A percentile compares a stretch with the other conserved stretches of the same genome.
Conservation (phyloP, 2,329 filamentous ascomycete genomes). For the Trichophyton verrucosum region DNA sequence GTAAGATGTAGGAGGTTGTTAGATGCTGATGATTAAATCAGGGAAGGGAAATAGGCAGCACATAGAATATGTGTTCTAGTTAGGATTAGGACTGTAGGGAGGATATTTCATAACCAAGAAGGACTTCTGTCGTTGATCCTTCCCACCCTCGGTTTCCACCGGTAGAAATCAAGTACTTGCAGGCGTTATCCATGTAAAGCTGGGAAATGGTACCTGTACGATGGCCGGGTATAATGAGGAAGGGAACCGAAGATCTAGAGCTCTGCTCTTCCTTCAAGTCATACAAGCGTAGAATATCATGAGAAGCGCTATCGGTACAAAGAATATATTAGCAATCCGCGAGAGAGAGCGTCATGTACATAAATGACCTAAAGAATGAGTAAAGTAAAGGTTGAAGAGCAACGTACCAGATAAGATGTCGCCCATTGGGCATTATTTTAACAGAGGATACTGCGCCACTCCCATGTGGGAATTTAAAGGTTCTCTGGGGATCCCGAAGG, state of each 20-base stretch:
- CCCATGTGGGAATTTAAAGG: conserved; percentile 76
- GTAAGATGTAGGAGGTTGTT: neutral
- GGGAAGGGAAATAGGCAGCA: neutral
- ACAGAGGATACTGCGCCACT: conserved; percentile 84
- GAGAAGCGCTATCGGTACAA: conserved; percentile 54
- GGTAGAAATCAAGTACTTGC: conserved; percentile 80
- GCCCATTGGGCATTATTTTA: conserved; percentile 79
- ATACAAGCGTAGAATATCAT: conserved; percentile 88
- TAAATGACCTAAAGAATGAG: no score
- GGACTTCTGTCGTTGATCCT: conserved; percentile 72
- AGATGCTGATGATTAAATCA: neutral
- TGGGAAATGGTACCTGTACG: conserved; percentile 77
- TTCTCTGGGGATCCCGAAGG: conserved; percentile 60
- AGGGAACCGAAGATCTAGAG: conserved; percentile 69
- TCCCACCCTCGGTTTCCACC: conserved; percentile 94
- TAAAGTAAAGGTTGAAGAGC: neutral
- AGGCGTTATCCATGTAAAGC: conserved; percentile 76
- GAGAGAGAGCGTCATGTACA: no score
- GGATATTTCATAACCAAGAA: conserved; percentile 87
- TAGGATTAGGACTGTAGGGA: conserved; percentile 21
- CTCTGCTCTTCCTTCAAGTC: conserved; percentile 59
- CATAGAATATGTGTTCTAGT: neutral
- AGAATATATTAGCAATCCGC: neutral
- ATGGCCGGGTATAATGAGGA: conserved; percentile 89
- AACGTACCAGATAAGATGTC: conserved; percentile 71